Evolutionary conservation across 1,284 basidiomycete species (phyloP), one percentile per base, ranked within the genome.

Genomic region (Apiotrichum laibachii): DNA sequence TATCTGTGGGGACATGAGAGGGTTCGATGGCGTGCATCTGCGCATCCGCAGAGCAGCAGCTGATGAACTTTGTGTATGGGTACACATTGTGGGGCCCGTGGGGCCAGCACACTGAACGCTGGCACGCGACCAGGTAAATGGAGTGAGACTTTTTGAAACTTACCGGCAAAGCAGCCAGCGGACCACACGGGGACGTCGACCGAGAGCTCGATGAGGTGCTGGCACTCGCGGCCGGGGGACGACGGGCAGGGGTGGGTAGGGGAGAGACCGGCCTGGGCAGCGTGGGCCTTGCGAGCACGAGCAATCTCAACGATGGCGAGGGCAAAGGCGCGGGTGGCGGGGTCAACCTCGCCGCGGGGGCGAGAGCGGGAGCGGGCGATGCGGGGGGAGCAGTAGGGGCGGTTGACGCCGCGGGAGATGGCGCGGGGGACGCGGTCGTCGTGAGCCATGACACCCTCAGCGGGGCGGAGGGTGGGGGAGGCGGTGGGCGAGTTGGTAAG

Each of bases 101-200:
- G 26, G 4, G 4, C 26, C 26, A 31, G 26, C 7, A 31, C 26
- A 31, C 26, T 31, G 26, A 31, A 31, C n/a, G n/a, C n/a, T 31
- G 26, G 18, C 40, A 21, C 15, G n/a, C 13, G 26, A 42, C 40
- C 16, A 13, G 44, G 19, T 3, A 21, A 1, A 31, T 26, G 8
- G 40, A n/a, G 12, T 5, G 18, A 44, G 19, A 44, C 18, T n/a
- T 15, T 15, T 15, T 22, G 15, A 10, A n/a, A 67, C 71, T 52
- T 50, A 76, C 75, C 77, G 56, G 72, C 70, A 60, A 75, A 79
- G 66, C 74, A 75, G 26, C 74, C 75, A 6, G 70, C 69, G 53
- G 64, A 68, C 77, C 77, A 79, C 8, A 76, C 73, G 9, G 77
- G 77, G 31, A 76, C 67, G 65, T 79, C 76, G 40, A 79, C 77